Evolutionary conservation across 257 asterid species (phyloP), one percentile per base, ranked within the genome.

Genomic region (Petunia axillaris): DNA sequence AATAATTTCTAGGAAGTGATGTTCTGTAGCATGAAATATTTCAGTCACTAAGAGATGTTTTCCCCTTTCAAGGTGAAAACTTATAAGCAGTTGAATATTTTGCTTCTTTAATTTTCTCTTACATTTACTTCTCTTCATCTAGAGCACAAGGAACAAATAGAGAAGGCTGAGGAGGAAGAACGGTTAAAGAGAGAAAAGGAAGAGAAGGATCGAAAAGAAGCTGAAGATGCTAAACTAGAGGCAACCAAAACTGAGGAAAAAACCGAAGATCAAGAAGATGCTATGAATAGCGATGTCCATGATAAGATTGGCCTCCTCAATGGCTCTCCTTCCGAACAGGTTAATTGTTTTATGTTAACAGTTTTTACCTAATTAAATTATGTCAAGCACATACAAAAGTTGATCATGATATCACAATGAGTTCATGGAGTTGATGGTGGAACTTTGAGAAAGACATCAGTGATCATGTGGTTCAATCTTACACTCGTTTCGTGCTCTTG

Each of bases 61-160:
- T 71, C 44, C 35, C 15, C 44, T 48, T 25, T 43, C 60, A 50
- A 48, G 77, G 25, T 35, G 35, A 55, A 13, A 55, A 8, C 62
- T 55, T 6, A 14, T 15, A 55, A 25, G 25, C 25, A 25, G 25
- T 25, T 25, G 25, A 25, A 25, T 25, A 25, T 25, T 25, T 25
- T 25, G 25, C 25, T 25, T 25, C 25, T 25, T 25, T 25, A 25
- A 25, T 25, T 25, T 25, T 25, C 25, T 25, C 25, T 25, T 25
- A 25, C 25, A 25, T 25, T 25, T 13, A 35, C 46, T 73, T 81
- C 48, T 68, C 74, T 63, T 84, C 80, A 48, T 87, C 50, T 86
- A 95, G 99, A 87, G 64, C 91, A 84, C 85, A 95, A 95, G 91
- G 98, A 93, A 85, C 93, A 85, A 87, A 93, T 95, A 77, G 99